Conservation (phyloP, 352 stramenopile species). For the Pythium periplocum region DNA sequence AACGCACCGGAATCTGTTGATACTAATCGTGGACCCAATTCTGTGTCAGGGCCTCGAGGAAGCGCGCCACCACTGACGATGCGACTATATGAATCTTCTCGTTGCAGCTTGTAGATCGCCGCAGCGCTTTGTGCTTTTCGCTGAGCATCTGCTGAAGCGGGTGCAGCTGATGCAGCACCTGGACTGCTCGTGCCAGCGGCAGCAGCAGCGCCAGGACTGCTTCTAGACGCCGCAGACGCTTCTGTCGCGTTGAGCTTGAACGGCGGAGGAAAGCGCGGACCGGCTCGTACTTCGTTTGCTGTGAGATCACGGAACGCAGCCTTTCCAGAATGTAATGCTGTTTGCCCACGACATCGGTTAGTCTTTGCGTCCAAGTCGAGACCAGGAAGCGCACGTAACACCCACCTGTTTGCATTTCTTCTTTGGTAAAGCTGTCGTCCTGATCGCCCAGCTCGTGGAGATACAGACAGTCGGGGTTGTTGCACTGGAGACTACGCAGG, state of each 20-base stretch:
- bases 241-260: neutral
- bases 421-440: constrained; percentile 93
- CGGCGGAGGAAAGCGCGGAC: constrained; percentile 47
- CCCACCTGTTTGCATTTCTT: constrained; percentile 87
- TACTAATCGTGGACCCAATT: no score
- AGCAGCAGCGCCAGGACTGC: neutral
- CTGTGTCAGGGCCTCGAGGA: no score
- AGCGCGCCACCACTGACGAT: constrained; percentile 13
- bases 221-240: constrained; percentile 3
- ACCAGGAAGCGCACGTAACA: constrained; percentile 1
- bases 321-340: constrained; percentile 70
- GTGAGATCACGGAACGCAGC: constrained; percentile 55
- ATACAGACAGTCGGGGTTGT: constrained; percentile 94
- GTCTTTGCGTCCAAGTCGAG: no score
- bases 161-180: constrained; percentile 3
- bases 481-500: constrained; percentile 86
- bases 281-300: constrained; percentile 41
- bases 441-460: constrained; percentile 90
- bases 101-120: constrained; percentile 46
- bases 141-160: constrained; percentile 32
- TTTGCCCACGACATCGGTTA: constrained; percentile 2
- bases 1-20: no score
- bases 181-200: neutral
- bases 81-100: constrained; percentile 14
- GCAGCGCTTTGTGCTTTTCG: constrained; percentile 72